phyloP scores from a whole-genome alignment of 116 monocot genomes.

The Iris pallida region DNA sequence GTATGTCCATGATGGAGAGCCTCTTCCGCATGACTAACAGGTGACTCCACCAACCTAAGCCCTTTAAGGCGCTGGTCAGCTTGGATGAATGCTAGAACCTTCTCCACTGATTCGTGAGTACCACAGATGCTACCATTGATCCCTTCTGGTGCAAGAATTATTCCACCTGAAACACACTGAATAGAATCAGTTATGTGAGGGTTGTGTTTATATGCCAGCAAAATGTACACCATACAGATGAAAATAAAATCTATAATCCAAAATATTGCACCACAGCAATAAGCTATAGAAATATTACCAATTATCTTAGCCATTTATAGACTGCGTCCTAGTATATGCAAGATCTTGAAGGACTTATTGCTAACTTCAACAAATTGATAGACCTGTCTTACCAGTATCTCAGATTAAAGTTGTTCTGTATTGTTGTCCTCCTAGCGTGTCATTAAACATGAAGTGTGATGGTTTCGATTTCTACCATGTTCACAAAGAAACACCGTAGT shows the following conservation, averaged over 20 bases:
- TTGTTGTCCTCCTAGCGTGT: no score
- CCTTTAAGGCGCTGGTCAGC: slow-evolving; percentile 66
- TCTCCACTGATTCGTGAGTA: slow-evolving; percentile 65
- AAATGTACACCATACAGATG: neutral
- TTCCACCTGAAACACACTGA: slow-evolving; percentile 99
- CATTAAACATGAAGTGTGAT: no score
- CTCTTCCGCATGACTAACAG: slow-evolving; percentile 88
- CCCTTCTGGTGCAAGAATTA: slow-evolving; percentile 97
- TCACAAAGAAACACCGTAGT: no score
- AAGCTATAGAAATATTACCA: no score
- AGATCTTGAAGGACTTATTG: no score
- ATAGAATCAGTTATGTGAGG: slow-evolving; percentile 60
- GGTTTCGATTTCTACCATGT: no score
- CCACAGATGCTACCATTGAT: slow-evolving; percentile 99
- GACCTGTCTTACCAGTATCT: no score
- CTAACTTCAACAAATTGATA: no score
- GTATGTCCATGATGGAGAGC: slow-evolving; percentile 95
- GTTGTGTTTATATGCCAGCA: slow-evolving; percentile 1
- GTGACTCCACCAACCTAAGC: slow-evolving; percentile 76
- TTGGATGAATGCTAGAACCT: slow-evolving; percentile 74
- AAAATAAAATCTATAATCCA: neutral
- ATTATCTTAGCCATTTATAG: no score
- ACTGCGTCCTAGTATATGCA: no score
- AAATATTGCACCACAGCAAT: neutral
- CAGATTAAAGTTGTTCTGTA: no score